A percentile compares a stretch with the other conserved stretches of the same genome.
These are phyloP conservation scores for Suhomyces sp. DNA, from an alignment of 805 yeast genomes.

Conservation along the genomic window DNA sequence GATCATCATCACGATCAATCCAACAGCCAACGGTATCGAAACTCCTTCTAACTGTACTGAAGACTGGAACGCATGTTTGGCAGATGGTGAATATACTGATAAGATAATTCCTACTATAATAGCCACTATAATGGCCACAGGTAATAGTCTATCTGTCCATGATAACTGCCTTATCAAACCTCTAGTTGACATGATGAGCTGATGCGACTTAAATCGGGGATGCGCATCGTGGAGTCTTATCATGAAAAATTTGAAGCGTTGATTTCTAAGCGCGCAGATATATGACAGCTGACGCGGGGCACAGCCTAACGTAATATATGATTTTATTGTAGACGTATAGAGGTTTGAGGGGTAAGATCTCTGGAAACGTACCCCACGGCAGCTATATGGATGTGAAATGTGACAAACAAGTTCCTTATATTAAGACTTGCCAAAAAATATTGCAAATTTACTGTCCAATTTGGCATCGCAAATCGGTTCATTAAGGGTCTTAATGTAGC, in stretches of 20 bases:
- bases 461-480: neutral
- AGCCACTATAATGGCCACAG: slow-evolving; percentile 32
- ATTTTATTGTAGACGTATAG: too few relatives aligned
- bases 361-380: neutral
- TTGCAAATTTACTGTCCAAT: neutral
- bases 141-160: slow-evolving; percentile 34
- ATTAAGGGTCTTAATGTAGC: neutral
- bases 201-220: neutral
- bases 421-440: neutral
- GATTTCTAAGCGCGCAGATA: neutral
- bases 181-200: neutral
- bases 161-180: slow-evolving; percentile 15
- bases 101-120: slow-evolving; percentile 38
- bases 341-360: neutral
- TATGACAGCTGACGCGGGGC: neutral
- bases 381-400: neutral
- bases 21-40: slow-evolving; percentile 46
- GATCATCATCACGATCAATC: slow-evolving; percentile 54
- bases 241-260: neutral
- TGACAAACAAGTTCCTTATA: neutral
- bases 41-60: slow-evolving; percentile 33
- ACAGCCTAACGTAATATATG: neutral
- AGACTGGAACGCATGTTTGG: slow-evolving; percentile 34
- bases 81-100: slow-evolving; percentile 39
- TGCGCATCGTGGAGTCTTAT: neutral